These are phyloP conservation scores for Butyriboletus loyo DNA, from an alignment of 768 basidiomycete genomes.

Conservation along the genomic window DNA sequence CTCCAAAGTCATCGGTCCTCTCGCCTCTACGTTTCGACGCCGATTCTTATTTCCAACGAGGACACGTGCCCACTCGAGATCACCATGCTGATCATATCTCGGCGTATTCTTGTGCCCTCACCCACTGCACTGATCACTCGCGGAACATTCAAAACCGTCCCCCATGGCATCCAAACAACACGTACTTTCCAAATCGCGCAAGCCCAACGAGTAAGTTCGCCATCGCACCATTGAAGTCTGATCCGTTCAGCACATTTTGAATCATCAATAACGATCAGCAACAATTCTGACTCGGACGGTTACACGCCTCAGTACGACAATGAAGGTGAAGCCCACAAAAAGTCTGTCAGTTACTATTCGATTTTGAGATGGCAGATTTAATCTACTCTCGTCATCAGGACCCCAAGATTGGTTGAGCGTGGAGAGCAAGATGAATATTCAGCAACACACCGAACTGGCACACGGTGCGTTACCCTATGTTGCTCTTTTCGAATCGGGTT, in stretches of 20 bases:
- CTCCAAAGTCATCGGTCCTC: constrained; percentile 1
- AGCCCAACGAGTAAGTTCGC: neutral
- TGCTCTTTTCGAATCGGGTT: neutral
- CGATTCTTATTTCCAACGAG: too few species aligned
- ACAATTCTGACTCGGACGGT: neutral
- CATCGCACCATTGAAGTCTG: too few species aligned
- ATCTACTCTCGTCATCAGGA: neutral
- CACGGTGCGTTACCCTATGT: constrained; percentile 1
- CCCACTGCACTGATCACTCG: too few species aligned
- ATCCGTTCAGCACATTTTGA: neutral
- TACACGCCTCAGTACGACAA: neutral
- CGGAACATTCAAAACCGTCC: neutral
- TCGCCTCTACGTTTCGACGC: too few species aligned
- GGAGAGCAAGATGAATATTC: neutral
- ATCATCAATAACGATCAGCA: neutral
- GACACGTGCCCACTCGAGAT: too few species aligned
- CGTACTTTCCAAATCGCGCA: neutral
- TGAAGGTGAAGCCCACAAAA: neutral
- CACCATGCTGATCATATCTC: too few species aligned
- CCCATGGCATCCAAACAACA: neutral
- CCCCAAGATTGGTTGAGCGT: constrained; percentile 4
- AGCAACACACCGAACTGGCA: too few species aligned
- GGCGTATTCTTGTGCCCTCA: too few species aligned
- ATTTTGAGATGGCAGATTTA: neutral
- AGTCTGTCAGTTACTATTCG: neutral